These are phyloP conservation scores for Peronospora destructor DNA, from an alignment of 352 stramenopile genomes.

Conservation along the genomic window DNA sequence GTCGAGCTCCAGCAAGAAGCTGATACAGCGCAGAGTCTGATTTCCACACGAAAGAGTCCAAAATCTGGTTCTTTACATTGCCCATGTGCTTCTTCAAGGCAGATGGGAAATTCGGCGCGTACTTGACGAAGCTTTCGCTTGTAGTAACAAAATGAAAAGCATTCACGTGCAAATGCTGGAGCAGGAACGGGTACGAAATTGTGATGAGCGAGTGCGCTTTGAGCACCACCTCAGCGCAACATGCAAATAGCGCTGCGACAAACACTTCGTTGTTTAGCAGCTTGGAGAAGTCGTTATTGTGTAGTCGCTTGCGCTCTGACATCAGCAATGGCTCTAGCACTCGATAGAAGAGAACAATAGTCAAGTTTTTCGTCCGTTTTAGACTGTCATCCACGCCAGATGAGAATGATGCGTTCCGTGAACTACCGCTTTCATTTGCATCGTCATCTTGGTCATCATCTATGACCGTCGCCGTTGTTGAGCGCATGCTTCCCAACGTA, in stretches of 20 bases:
- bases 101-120: slow-evolving; percentile 59
- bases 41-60: slow-evolving; percentile 71
- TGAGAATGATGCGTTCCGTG: slow-evolving; percentile 13
- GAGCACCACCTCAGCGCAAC: slow-evolving; percentile 75
- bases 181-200: slow-evolving; percentile 74
- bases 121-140: slow-evolving; percentile 84
- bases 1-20: slow-evolving; percentile 33
- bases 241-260: slow-evolving; percentile 70
- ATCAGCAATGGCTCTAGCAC: slow-evolving; percentile 70
- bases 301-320: slow-evolving; percentile 62
- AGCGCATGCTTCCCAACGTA: slow-evolving; percentile 12
- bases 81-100: slow-evolving; percentile 82
- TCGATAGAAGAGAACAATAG: slow-evolving; percentile 69
- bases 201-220: slow-evolving; percentile 84
- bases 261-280: slow-evolving; percentile 80
- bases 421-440: slow-evolving; percentile 17
- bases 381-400: slow-evolving; percentile 70
- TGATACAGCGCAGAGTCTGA: slow-evolving; percentile 65
- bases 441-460: slow-evolving; percentile 17
- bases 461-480: slow-evolving; percentile 10
- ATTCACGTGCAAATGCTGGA: slow-evolving; percentile 67
- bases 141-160: slow-evolving; percentile 85
- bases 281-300: slow-evolving; percentile 66
- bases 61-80: slow-evolving; percentile 77
- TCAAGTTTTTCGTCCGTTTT: slow-evolving; percentile 60